Evolutionary conservation across 257 asterid species (phyloP), one percentile per base, ranked within the genome.

Genomic region (Mitragyna speciosa): DNA sequence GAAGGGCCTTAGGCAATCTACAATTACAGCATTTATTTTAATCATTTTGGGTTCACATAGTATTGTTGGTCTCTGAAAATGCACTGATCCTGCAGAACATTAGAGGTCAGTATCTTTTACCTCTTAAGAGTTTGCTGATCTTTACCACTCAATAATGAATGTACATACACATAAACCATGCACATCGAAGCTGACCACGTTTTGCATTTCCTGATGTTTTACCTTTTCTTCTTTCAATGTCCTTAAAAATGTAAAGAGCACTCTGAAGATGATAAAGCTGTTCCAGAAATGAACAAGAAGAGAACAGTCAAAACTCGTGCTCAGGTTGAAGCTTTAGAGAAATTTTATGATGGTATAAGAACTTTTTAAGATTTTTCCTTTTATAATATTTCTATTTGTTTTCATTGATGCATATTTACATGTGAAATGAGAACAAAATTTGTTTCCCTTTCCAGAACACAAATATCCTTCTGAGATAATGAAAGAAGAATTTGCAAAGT

Each of bases 391-490:
- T 41, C 14, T 20, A 30, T 3, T 52, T 72, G 65, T 66, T 43
- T 54, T 70, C 24, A 66, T 43, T 75, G 39, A 76, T 26, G 75
- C 76, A 43, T 76, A 63, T 56, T 49, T 24, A 39, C 52, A 58
- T 24, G 26, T 54, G 43, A 72, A 76, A 79, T 68, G 76, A 68
- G 77, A 52, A 66, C 63, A 43, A 39, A 76, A n/a, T 36, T 36
- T 11, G 52, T 73, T 78, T 9, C 26, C 1, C 70, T 78, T 80
- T 84, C 58, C 93, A 96, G 99, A 94, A 65, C 96, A 90, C 83
- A 96, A 90, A 78, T 92, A 96, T 83, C 98, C 97, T 76, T 66
- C 91, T 20, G 97, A 92, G 87, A 6, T 89, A 10, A 84, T 90
- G 94, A 94, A 96, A 89, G 66, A 82, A 77, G 89, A 94, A 67